Percentiles rank a stretch among this genome's conserved stretches.
These are phyloP conservation scores for Galium porrigens DNA, from an alignment of 305 asterid species.

Conservation along the genomic window DNA sequence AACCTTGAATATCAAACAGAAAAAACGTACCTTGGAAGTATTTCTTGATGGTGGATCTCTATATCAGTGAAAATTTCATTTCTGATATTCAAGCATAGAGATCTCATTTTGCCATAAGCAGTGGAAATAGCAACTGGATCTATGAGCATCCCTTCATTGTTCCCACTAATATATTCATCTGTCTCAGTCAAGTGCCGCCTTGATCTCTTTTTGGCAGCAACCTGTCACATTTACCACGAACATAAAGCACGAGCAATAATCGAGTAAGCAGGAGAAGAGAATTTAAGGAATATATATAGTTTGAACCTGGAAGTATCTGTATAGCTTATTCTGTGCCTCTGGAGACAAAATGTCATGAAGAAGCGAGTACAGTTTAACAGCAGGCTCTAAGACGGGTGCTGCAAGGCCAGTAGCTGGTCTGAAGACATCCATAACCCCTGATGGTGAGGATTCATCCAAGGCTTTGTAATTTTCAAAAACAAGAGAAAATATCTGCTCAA, in stretches of 20 bases:
- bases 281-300: constrained; percentile 1
- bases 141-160: constrained; percentile 31
- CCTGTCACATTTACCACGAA: constrained; percentile 20
- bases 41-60: constrained; percentile 39
- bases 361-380: constrained; percentile 33
- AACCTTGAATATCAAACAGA: constrained; percentile 2
- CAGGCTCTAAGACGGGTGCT: constrained; percentile 37
- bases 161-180: constrained; percentile 43
- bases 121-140: constrained; percentile 32
- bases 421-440: constrained; percentile 38
- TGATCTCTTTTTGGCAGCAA: constrained; percentile 41
- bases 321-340: constrained; percentile 37
- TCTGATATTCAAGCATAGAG: constrained; percentile 31
- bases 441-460: constrained; percentile 34
- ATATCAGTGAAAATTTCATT: constrained; percentile 41
- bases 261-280: neutral
- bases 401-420: constrained; percentile 34
- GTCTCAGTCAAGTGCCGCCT: constrained; percentile 41
- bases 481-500: constrained; percentile 35
- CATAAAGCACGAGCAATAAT: neutral
- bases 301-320: constrained; percentile 36
- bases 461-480: constrained; percentile 41
- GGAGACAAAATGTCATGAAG: constrained; percentile 40
- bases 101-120: constrained; percentile 39
- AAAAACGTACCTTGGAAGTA: constrained; percentile 36